These are phyloP conservation scores for Dactylellina leptospora DNA, from an alignment of 2,329 filamentous ascomycete species.

Conservation along the genomic window DNA sequence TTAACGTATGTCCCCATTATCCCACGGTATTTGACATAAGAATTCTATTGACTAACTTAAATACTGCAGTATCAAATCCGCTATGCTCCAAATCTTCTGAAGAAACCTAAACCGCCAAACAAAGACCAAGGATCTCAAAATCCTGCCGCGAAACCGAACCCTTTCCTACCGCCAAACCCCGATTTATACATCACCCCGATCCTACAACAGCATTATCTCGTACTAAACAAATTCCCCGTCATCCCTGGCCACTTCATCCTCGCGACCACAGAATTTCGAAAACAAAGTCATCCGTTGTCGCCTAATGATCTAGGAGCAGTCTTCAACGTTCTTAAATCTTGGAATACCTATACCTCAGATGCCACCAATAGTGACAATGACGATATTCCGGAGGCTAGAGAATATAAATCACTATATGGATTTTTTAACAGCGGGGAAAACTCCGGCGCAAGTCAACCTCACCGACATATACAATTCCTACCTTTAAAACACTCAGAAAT, in stretches of 20 bases:
- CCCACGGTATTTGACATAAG: not conserved
- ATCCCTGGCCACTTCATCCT: conserved; percentile 77
- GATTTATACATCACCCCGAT: conserved; percentile 56
- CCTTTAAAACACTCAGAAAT: conserved; percentile 28
- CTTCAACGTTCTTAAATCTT: conserved; percentile 18
- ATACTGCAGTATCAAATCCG: conserved; percentile 48
- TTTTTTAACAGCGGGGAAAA: conserved; percentile 55
- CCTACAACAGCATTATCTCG: conserved; percentile 69
- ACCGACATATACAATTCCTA: conserved; percentile 56
- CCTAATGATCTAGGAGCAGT: conserved; percentile 10
- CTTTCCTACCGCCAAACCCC: conserved; percentile 34
- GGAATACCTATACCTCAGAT: conserved; percentile 9
- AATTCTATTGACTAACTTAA: not conserved
- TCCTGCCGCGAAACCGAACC: conserved; percentile 24
- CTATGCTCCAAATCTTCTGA: conserved; percentile 48
- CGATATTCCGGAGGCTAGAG: not conserved
- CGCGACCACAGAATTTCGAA: conserved; percentile 70
- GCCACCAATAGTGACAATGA: not conserved
- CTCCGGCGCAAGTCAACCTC: conserved; percentile 55
- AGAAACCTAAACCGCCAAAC: conserved; percentile 24
- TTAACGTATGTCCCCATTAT: conserved; percentile 24
- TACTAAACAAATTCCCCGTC: conserved; percentile 79
- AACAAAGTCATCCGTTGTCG: conserved; percentile 67
- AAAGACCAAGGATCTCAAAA: conserved; percentile 2
- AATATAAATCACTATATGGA: conserved; percentile 29